These are phyloP conservation scores for Ogataea populi-albae DNA, from an alignment of 805 yeast genomes.

Conservation along the genomic window DNA sequence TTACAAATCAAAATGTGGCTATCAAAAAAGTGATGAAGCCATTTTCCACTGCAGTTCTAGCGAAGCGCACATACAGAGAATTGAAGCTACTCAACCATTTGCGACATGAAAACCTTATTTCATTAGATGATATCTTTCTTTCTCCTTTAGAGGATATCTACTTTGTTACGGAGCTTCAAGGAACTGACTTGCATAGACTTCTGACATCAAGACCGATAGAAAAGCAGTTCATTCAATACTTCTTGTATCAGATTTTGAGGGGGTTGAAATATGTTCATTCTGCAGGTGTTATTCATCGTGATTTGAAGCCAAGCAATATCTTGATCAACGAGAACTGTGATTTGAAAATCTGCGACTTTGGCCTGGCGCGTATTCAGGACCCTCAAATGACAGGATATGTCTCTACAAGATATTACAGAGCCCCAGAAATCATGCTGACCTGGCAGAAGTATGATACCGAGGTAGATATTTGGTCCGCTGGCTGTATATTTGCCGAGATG, in stretches of 20 bases:
- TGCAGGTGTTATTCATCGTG: conserved; percentile 94
- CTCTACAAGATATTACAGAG: conserved; percentile 91
- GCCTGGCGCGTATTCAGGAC: conserved; percentile 94
- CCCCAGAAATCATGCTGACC: conserved; percentile 97
- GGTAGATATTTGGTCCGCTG: conserved; percentile 98
- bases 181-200: conserved; percentile 91
- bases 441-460: conserved; percentile 98
- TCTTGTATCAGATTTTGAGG: conserved; percentile 89
- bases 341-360: conserved; percentile 92
- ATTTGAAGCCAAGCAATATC: conserved; percentile 86
- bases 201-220: conserved; percentile 92
- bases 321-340: conserved; percentile 94
- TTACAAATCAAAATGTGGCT: conserved; percentile 91
- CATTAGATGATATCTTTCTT: conserved; percentile 88
- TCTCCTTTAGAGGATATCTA: conserved; percentile 94
- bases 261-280: conserved; percentile 93
- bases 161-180: conserved; percentile 95
- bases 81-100: conserved; percentile 88
- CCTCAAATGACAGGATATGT: conserved; percentile 99
- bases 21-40: conserved; percentile 98
- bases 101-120: conserved; percentile 90
- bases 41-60: conserved; percentile 88
- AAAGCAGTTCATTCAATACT: conserved; percentile 94
- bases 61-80: conserved; percentile 95
- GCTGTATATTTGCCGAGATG: conserved; percentile 97